A percentile compares a stretch with the other conserved stretches of the same genome.
Evolutionary conservation across 441 rosid species (phyloP).

Genomic region (Populus tomentosa): DNA sequence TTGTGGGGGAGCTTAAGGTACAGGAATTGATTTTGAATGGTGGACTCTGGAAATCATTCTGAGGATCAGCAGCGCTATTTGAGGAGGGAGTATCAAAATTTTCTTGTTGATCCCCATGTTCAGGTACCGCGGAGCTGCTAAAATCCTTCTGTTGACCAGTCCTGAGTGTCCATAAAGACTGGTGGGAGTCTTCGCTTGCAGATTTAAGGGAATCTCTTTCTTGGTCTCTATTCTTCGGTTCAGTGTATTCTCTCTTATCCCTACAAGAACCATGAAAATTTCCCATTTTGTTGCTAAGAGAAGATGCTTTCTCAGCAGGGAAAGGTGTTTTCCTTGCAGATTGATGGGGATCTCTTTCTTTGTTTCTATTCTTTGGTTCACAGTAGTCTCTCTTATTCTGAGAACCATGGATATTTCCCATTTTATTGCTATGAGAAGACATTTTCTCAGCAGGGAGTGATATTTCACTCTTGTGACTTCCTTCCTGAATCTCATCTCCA

Average conservation of each 20-base stretch:
- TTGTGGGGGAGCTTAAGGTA: slow-evolving; percentile 31
- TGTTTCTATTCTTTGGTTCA: slow-evolving; percentile 26
- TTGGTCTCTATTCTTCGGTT: slow-evolving; percentile 26
- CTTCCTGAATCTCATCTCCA: slow-evolving; percentile 34
- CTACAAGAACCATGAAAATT: slow-evolving; percentile 24
- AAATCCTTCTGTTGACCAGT: slow-evolving; percentile 22
- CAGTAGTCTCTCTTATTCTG: slow-evolving; percentile 20
- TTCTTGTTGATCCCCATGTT: slow-evolving; percentile 35
- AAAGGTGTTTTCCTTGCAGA: slow-evolving; percentile 26
- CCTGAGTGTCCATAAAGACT: slow-evolving; percentile 22
- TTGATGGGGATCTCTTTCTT: slow-evolving; percentile 23
- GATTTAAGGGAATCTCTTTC: slow-evolving; percentile 23
- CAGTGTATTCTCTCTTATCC: slow-evolving; percentile 20
- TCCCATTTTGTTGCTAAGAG: slow-evolving; percentile 33
- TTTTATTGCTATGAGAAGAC: slow-evolving; percentile 37
- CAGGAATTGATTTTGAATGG: slow-evolving; percentile 50
- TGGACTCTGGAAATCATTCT: slow-evolving; percentile 56
- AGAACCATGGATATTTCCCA: slow-evolving; percentile 26
- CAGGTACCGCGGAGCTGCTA: slow-evolving; percentile 26
- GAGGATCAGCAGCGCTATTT: slow-evolving; percentile 33
- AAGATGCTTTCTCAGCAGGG: slow-evolving; percentile 42
- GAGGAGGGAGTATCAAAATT: slow-evolving; percentile 23
- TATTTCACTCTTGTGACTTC: slow-evolving; percentile 31
- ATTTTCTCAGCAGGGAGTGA: slow-evolving; percentile 38
- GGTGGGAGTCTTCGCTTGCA: slow-evolving; percentile 3